phyloP scores from a whole-genome alignment of 768 basidiomycete species.

The Kwoniella sp. region DNA sequence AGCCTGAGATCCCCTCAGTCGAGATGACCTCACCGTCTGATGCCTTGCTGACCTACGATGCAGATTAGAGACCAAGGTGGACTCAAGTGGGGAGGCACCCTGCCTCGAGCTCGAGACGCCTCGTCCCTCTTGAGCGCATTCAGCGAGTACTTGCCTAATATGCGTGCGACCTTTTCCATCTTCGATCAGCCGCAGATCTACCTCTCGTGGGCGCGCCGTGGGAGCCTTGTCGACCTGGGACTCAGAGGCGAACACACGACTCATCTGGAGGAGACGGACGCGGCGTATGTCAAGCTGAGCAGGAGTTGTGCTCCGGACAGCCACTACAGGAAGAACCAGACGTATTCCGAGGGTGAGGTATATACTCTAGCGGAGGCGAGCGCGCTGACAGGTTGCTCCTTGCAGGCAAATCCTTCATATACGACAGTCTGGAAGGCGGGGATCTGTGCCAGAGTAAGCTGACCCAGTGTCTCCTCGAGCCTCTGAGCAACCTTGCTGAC shows the following conservation, averaged over 20 bases:
- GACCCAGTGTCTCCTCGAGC: not conserved
- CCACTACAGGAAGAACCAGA: constrained; percentile 32
- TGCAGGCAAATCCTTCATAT: constrained; percentile 38
- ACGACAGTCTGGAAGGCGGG: constrained; percentile 43
- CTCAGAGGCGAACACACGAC: constrained; percentile 40
- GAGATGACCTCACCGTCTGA: not conserved
- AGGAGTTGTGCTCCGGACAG: constrained; percentile 46
- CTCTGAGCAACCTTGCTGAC: not conserved
- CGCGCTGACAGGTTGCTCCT: not conserved
- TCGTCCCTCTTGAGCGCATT: constrained; percentile 36
- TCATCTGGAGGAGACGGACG: constrained; percentile 46
- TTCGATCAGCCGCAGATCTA: constrained; percentile 50
- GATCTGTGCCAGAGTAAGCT: constrained; percentile 48
- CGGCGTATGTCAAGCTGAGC: constrained; percentile 32
- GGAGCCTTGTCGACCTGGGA: constrained; percentile 42
- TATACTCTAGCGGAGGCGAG: not conserved
- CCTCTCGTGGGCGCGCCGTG: constrained; percentile 43
- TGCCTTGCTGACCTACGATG: not conserved
- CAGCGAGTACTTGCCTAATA: constrained; percentile 36
- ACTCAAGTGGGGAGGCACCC: constrained; percentile 46
- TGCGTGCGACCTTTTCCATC: constrained; percentile 47
- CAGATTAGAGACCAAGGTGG: constrained; percentile 44
- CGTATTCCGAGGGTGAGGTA: constrained; percentile 28
- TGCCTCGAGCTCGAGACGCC: constrained; percentile 40
- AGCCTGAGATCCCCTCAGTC: not conserved